Base-by-base conservation (phyloP, 164 flowering plant species). In the Aristolochia contorta region DNA sequence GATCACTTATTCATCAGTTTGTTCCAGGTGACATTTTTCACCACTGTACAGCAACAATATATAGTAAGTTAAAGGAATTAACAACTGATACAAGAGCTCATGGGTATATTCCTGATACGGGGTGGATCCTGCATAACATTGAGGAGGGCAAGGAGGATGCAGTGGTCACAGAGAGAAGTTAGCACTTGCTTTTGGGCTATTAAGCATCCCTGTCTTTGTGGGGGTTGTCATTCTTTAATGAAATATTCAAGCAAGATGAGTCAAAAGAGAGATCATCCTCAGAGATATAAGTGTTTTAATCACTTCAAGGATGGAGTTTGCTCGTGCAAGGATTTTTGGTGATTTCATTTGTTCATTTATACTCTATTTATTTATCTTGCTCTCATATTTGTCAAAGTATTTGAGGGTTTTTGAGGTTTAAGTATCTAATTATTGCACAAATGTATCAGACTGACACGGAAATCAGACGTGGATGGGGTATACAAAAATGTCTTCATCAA, bases 61-160 rank as follows among this genome's bases (percentile, higher is more conserved):
- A 65, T 32, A 10, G 56, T 9, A 76, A 73, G 61, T 53, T 81
- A 55, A 80, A 71, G 57, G 81, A 80, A 54, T 51, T 82, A 58
- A 59, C 46, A 13, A 55, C 43, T 7, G 48, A 49, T 49, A 73
- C 78, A 15, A 71, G 63, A 58, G 57, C 66, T 59, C 65, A 63
- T 30, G 84, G 82, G 10, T 76, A 80, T 67, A 63, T 54, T 58
- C 82, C 84, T 32, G 71, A 72, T 61, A 78, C 78, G 14, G 79
- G 68, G 51, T 73, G 76, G 78, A 76, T 76, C 21, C 74, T 76
- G 49, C 80, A 78, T 66, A 71, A 79, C 49, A 81, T 81, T 52
- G 82, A 74, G 65, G 84, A 82, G 66, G 84, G 80, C 69, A 82
- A 82, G 64, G 84, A 80, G 72, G 79, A 75, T 47, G 66, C 78